phyloP scores from a whole-genome alignment of 371 early-diverging fungal genomes.

The Sporodiniella umbellata region DNA sequence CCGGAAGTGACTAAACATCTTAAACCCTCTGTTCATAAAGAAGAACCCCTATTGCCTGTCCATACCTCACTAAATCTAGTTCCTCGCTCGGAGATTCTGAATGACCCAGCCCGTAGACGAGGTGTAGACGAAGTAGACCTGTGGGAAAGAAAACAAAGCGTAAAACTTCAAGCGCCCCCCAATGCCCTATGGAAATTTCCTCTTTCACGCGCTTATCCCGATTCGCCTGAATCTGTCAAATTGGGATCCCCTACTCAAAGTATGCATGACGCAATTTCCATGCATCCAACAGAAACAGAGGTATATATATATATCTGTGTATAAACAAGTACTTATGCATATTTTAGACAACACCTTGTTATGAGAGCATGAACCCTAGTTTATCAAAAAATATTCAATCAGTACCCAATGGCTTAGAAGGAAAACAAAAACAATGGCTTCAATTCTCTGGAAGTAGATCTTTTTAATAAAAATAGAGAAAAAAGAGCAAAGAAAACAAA shows the following conservation, averaged over 20 bases:
- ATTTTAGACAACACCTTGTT: not conserved
- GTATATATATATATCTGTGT: not conserved
- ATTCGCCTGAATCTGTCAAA: conserved; percentile 17
- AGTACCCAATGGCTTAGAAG: conserved; percentile 19
- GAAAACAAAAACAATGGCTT: conserved; percentile 34
- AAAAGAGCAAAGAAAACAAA: not conserved
- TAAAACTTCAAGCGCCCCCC: not conserved
- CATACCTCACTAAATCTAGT: conserved; percentile 34
- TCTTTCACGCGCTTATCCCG: conserved; percentile 12
- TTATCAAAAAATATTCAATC: conserved; percentile 17
- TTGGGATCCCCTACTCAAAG: not conserved
- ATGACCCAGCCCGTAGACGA: conserved; percentile 35
- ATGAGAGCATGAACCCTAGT: not conserved
- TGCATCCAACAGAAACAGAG: not conserved
- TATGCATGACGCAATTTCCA: not conserved
- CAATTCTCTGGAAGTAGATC: conserved; percentile 20
- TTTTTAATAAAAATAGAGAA: conserved; percentile 13
- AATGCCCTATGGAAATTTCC: conserved; percentile 14
- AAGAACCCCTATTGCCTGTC: conserved; percentile 7
- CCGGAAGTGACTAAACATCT: not conserved
- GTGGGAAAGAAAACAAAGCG: conserved; percentile 33
- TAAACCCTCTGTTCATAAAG: not conserved
- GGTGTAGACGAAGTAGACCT: conserved; percentile 43
- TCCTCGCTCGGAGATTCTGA: conserved; percentile 29
- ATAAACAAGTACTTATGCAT: not conserved